These are phyloP conservation scores for Penicillium sp. DNA, from an alignment of 2,329 filamentous ascomycete species.

Conservation along the genomic window DNA sequence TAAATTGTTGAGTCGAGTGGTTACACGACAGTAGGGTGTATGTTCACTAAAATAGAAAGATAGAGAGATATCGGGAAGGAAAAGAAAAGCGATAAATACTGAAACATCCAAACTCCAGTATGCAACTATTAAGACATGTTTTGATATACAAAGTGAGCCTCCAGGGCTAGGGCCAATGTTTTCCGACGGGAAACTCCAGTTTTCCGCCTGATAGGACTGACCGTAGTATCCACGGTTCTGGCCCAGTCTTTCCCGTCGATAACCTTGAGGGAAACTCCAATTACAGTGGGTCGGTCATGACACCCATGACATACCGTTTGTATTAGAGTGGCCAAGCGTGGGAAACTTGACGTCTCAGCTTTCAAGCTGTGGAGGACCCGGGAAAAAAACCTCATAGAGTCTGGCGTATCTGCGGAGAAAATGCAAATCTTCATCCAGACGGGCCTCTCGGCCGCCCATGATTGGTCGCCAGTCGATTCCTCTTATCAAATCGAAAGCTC, in stretches of 20 bases:
- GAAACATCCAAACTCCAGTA: conserved; percentile 21
- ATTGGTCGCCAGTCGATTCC: conserved; percentile 25
- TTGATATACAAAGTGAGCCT: conserved; percentile 34
- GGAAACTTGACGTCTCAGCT: conserved; percentile 26
- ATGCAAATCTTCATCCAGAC: conserved; percentile 22
- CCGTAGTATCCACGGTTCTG: conserved; percentile 22
- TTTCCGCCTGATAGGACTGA: conserved; percentile 32
- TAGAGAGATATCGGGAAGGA: background rate
- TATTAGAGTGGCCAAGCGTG: conserved; percentile 1
- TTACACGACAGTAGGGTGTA: conserved; percentile 17
- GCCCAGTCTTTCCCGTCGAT: conserved; percentile 32
- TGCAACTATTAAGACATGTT: conserved; percentile 29
- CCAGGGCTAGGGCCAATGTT: conserved; percentile 21
- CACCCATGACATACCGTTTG: conserved; percentile 23
- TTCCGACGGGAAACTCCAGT: conserved; percentile 38
- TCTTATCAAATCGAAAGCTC: conserved; percentile 32
- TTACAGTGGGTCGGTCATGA: conserved; percentile 22
- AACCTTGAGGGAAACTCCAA: conserved; percentile 30
- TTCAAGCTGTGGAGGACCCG: conserved; percentile 18
- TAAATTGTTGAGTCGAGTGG: conserved; percentile 1
- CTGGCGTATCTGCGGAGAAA: conserved; percentile 23
- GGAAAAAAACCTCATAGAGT: conserved; percentile 21
- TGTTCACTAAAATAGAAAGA: conserved; percentile 10
- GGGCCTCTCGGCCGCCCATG: conserved; percentile 11
- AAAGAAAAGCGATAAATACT: conserved; percentile 13